Evolutionary conservation across 257 asterid genomes (phyloP).

Genomic region (Nicotiana obtusifolia): DNA sequence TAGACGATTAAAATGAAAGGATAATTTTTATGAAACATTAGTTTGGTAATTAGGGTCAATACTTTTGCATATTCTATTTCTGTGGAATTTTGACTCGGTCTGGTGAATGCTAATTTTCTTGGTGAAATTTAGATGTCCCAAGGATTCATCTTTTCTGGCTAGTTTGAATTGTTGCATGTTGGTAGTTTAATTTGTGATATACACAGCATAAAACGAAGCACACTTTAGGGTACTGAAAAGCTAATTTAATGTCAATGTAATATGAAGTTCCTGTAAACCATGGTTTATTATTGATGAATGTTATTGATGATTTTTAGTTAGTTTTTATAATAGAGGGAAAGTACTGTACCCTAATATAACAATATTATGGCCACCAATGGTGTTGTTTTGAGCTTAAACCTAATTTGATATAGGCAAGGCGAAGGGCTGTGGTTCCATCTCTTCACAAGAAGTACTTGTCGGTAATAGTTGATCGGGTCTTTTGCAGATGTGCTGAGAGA

Average conservation of each 20-base stretch:
- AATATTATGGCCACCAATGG: conserved; percentile 12
- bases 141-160: not conserved
- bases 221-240: not conserved
- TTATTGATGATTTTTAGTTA: not conserved
- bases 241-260: not conserved
- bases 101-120: not conserved
- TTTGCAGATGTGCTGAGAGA: conserved; percentile 88
- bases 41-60: not conserved
- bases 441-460: conserved; percentile 99
- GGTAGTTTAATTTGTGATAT: not conserved
- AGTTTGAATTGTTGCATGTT: not conserved
- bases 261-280: not conserved
- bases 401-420: conserved; percentile 68
- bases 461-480: conserved; percentile 88
- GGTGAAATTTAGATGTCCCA: not conserved
- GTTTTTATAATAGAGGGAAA: not conserved
- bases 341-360: not conserved
- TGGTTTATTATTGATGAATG: not conserved
- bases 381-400: conserved; percentile 19
- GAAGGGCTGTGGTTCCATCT: conserved; percentile 98
- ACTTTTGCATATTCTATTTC: not conserved
- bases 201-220: not conserved
- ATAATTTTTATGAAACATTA: not conserved
- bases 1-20: not conserved
- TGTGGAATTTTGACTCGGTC: not conserved